Conservation (phyloP, 441 rosid genomes). For the Mallotus repandus region DNA sequence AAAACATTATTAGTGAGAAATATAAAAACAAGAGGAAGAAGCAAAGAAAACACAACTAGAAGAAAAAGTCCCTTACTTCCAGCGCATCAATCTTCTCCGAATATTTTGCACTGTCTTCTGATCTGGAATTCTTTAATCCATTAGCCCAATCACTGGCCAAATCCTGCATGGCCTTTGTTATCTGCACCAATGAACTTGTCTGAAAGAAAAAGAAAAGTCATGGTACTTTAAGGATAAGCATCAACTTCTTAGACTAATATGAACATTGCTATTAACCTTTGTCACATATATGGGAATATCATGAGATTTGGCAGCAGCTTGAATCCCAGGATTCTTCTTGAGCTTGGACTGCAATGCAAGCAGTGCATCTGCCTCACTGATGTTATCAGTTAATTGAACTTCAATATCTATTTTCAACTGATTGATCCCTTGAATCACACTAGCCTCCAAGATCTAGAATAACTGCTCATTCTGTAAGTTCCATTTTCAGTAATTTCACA, state of each 20-base stretch:
- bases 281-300: constrained; percentile 70
- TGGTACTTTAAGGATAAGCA: neutral
- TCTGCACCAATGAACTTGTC: constrained; percentile 78
- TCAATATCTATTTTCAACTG: constrained; percentile 57
- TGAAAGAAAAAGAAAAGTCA: constrained; percentile 30
- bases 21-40: neutral
- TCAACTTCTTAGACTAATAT: constrained; percentile 4
- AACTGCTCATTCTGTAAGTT: constrained; percentile 44
- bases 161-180: constrained; percentile 61
- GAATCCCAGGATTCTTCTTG: constrained; percentile 66
- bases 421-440: constrained; percentile 63
- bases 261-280: constrained; percentile 48
- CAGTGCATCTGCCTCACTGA: constrained; percentile 68
- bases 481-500: constrained; percentile 18
- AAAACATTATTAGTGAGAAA: neutral
- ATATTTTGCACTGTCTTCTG: constrained; percentile 45
- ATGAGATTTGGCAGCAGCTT: constrained; percentile 67
- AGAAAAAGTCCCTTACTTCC: constrained; percentile 51
- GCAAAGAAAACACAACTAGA: neutral
- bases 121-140: constrained; percentile 44
- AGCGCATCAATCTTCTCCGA: constrained; percentile 74
- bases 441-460: constrained; percentile 70
- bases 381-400: constrained; percentile 60
- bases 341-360: constrained; percentile 64
- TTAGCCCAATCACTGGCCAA: constrained; percentile 52